Evolutionary conservation across 768 basidiomycete species (phyloP).

Genomic region (Termitomyces sp.): DNA sequence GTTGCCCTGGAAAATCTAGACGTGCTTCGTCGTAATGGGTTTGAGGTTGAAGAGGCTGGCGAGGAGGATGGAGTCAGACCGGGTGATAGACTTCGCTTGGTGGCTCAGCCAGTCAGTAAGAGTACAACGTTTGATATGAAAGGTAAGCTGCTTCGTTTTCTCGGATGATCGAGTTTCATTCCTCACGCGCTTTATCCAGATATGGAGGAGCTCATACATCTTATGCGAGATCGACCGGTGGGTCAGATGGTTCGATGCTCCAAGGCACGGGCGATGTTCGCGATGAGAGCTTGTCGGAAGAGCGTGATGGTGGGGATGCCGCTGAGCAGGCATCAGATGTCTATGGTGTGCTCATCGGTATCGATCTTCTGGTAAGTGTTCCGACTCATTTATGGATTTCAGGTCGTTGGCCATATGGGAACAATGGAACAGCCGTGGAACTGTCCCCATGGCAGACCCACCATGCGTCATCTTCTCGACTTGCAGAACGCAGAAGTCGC

Average conservation of each 20-base stretch:
- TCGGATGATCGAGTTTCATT: background rate
- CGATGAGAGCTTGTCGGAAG: slow-evolving; percentile 90
- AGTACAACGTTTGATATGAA: slow-evolving; percentile 84
- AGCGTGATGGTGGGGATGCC: slow-evolving; percentile 95
- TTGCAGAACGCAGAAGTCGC: slow-evolving; percentile 18
- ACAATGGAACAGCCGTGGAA: slow-evolving; percentile 85
- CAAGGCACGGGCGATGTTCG: slow-evolving; percentile 94
- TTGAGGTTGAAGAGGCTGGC: slow-evolving; percentile 65
- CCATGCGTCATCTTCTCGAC: slow-evolving; percentile 72
- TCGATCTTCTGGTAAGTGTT: background rate
- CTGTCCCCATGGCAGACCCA: slow-evolving; percentile 82
- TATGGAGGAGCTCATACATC: slow-evolving; percentile 85
- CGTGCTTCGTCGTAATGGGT: slow-evolving; percentile 82
- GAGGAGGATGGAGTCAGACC: slow-evolving; percentile 30
- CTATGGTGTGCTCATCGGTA: slow-evolving; percentile 37
- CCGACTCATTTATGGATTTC: slow-evolving; percentile 2
- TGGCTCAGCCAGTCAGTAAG: slow-evolving; percentile 89
- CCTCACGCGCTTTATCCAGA: slow-evolving; percentile 40
- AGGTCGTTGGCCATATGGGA: slow-evolving; percentile 80
- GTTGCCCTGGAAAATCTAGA: slow-evolving; percentile 82
- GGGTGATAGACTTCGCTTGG: slow-evolving; percentile 49
- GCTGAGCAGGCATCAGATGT: slow-evolving; percentile 76
- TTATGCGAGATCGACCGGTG: slow-evolving; percentile 70
- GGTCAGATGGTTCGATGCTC: slow-evolving; percentile 88
- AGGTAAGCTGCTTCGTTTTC: slow-evolving; percentile 40